Conservation (phyloP, 352 stramenopile species). For the Phytopythium montanum region DNA sequence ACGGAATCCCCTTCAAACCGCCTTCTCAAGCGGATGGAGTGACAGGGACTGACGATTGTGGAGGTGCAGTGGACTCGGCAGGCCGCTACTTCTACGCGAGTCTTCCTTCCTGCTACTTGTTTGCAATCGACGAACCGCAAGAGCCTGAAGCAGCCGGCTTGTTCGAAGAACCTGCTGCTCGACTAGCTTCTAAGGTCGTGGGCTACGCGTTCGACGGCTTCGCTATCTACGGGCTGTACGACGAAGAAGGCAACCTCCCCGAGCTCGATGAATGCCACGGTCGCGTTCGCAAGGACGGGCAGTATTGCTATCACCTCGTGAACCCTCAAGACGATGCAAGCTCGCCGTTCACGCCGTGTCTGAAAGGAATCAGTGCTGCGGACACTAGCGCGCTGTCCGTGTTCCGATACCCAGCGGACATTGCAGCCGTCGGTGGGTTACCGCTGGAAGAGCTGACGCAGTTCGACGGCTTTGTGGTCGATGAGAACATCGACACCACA, state of each 20-base stretch:
- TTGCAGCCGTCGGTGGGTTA: conserved; percentile 47
- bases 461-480: conserved; percentile 54
- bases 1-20: conserved; percentile 54
- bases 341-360: conserved; percentile 48
- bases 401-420: conserved; percentile 44
- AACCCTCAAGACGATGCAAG: background rate
- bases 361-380: conserved; percentile 37
- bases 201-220: conserved; percentile 65
- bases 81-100: conserved; percentile 49
- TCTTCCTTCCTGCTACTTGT: conserved; percentile 40
- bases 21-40: conserved; percentile 5
- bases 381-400: conserved; percentile 20
- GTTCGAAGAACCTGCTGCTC: conserved; percentile 1
- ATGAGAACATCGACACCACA: conserved; percentile 30
- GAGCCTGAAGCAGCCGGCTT: background rate
- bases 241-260: conserved; percentile 40
- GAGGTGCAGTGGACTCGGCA: conserved; percentile 37
- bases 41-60: conserved; percentile 32
- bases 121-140: conserved; percentile 7
- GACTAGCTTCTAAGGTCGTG: conserved; percentile 27
- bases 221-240: conserved; percentile 47
- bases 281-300: conserved; percentile 27
- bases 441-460: conserved; percentile 35
- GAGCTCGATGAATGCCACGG: conserved; percentile 61
- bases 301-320: conserved; percentile 57